Conservation (phyloP, 345 rosid genomes). For the Anastatica hierochuntica region DNA sequence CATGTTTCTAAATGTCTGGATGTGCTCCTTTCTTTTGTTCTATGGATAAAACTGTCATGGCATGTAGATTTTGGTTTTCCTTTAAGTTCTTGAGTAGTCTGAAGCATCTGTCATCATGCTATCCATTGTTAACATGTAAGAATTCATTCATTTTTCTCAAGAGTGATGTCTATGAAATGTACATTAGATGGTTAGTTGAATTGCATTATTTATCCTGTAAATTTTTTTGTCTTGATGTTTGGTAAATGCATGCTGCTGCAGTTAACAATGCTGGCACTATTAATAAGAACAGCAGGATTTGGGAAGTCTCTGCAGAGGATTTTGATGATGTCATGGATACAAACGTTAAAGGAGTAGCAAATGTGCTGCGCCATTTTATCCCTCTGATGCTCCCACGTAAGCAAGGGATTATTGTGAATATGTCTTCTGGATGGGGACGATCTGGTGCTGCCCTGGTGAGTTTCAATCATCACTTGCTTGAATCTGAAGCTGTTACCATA, state of each 20-base stretch:
- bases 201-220: background rate
- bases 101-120: background rate
- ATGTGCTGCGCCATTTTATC: conserved; percentile 80
- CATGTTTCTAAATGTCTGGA: background rate
- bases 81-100: background rate
- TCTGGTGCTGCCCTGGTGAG: conserved; percentile 94
- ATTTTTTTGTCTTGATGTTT: background rate
- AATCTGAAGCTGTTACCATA: background rate
- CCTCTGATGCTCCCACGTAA: conserved; percentile 71
- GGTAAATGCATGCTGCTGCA: conserved; percentile 18
- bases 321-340: conserved; percentile 86
- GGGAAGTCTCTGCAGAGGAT: conserved; percentile 91
- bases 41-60: background rate
- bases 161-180: background rate
- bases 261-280: conserved; percentile 95
- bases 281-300: conserved; percentile 76
- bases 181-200: background rate
- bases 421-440: conserved; percentile 98
- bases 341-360: conserved; percentile 75
- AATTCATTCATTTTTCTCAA: no score
- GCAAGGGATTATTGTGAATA: conserved; percentile 77
- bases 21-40: background rate
- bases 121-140: background rate
- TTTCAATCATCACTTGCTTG: background rate
- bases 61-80: background rate